These are phyloP conservation scores for Cutaneotrichosporon sp. DNA, from an alignment of 1,284 basidiomycete genomes.

Conservation along the genomic window DNA sequence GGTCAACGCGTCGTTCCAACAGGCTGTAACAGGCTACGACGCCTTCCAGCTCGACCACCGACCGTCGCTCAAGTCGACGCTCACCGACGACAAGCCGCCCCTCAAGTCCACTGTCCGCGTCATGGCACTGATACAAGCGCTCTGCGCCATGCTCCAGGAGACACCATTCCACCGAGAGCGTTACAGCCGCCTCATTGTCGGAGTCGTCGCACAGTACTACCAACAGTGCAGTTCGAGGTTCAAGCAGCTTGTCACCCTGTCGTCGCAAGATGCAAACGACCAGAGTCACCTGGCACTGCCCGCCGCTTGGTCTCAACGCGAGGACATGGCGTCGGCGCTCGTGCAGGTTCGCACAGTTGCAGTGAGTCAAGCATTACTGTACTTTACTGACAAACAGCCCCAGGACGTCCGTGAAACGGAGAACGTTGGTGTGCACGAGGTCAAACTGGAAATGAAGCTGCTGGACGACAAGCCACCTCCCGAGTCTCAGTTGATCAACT, in stretches of 20 bases:
- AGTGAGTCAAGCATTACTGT: no score
- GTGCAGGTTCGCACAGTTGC: constrained; percentile 47
- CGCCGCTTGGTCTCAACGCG: constrained; percentile 77
- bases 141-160: constrained; percentile 84
- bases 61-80: constrained; percentile 1
- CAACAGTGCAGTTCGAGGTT: constrained; percentile 86
- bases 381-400: background rate
- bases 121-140: constrained; percentile 83
- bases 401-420: constrained; percentile 7
- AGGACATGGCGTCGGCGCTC: constrained; percentile 69
- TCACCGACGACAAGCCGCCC: constrained; percentile 30
- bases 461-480: constrained; percentile 54
- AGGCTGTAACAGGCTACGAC: constrained; percentile 73
- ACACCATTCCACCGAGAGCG: constrained; percentile 96
- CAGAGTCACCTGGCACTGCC: constrained; percentile 51
- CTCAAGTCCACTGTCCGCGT: constrained; percentile 79
- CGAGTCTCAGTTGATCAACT: constrained; percentile 67
- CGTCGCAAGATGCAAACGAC: background rate
- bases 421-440: background rate
- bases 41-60: constrained; percentile 60
- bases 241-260: constrained; percentile 48
- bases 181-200: constrained; percentile 86
- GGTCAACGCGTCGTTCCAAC: constrained; percentile 79
- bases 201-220: constrained; percentile 95
- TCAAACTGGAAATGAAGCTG: constrained; percentile 8